Conservation (phyloP, 805 yeast genomes). For the Kodamaea restingae region DNA sequence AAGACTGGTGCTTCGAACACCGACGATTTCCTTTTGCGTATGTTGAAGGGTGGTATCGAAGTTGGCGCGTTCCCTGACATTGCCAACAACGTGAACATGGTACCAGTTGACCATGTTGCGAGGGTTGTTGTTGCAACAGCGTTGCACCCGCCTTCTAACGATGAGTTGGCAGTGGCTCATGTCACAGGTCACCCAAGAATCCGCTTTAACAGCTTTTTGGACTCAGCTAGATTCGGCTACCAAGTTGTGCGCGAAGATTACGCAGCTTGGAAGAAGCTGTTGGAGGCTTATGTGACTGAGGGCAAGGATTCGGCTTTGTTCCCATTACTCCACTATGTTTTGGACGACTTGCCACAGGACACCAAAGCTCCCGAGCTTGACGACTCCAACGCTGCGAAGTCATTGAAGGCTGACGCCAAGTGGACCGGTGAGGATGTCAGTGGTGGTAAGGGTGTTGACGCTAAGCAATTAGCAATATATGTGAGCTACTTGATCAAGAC, state of each 20-base stretch:
- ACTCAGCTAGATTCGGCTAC: slow-evolving; percentile 71
- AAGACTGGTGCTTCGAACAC: slow-evolving; percentile 87
- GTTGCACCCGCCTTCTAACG: slow-evolving; percentile 60
- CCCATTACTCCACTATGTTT: slow-evolving; percentile 90
- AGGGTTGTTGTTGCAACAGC: slow-evolving; percentile 82
- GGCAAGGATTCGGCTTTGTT: slow-evolving; percentile 76
- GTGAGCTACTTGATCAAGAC: slow-evolving; percentile 73
- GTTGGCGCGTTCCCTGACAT: slow-evolving; percentile 84
- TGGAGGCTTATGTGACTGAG: slow-evolving; percentile 75
- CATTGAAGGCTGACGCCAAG: slow-evolving; percentile 56
- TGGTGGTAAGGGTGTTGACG: slow-evolving; percentile 71
- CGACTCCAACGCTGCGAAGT: slow-evolving; percentile 73
- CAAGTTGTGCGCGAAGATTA: slow-evolving; percentile 59
- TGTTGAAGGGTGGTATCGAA: slow-evolving; percentile 92
- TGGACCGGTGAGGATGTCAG: slow-evolving; percentile 68
- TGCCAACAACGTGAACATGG: slow-evolving; percentile 86
- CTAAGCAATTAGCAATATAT: slow-evolving; percentile 65
- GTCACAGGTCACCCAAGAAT: slow-evolving; percentile 98
- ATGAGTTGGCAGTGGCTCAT: slow-evolving; percentile 71
- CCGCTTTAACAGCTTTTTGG: slow-evolving; percentile 67
- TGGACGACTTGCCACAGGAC: slow-evolving; percentile 85
- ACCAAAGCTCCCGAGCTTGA: slow-evolving; percentile 96
- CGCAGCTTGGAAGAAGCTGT: slow-evolving; percentile 68
- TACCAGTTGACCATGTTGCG: slow-evolving; percentile 98
- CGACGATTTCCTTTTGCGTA: slow-evolving; percentile 91